Evolutionary conservation across 2,329 filamentous ascomycete species (phyloP).

Genomic region (Nothopassalora personata): DNA sequence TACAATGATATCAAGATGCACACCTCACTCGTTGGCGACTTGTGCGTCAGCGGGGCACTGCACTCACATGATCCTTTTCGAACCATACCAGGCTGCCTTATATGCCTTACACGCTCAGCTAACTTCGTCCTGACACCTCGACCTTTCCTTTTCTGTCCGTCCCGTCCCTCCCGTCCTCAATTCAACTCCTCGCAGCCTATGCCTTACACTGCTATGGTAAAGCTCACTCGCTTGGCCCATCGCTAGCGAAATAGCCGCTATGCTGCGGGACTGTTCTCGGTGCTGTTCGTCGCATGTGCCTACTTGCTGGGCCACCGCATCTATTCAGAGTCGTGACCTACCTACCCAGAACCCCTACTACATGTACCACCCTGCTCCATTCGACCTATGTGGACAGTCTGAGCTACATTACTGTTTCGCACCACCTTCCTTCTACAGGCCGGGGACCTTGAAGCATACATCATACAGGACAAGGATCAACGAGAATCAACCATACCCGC

Average conservation of each 20-base stretch:
- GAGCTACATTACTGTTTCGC: background rate
- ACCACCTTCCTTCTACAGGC: background rate
- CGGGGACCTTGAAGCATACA: background rate
- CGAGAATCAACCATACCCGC: background rate
- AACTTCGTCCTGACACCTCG: background rate
- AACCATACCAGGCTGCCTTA: slow-evolving; percentile 3
- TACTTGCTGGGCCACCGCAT: background rate
- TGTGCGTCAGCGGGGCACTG: background rate
- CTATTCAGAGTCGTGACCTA: background rate
- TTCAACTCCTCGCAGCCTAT: background rate
- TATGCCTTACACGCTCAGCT: background rate
- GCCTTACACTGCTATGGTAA: background rate
- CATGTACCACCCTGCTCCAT: background rate
- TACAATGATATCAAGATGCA: background rate
- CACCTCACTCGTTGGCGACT: background rate
- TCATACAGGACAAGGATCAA: background rate
- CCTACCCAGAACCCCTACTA: background rate
- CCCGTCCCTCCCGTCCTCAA: background rate
- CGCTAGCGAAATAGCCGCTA: background rate
- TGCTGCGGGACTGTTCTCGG: slow-evolving; percentile 1
- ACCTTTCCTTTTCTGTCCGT: background rate
- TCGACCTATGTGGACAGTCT: background rate
- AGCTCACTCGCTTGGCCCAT: background rate
- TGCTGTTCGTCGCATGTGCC: background rate
- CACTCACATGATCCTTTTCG: slow-evolving; percentile 1